These are phyloP conservation scores for Macrolepiota dolichaula DNA, from an alignment of 768 basidiomycete genomes.

Conservation along the genomic window DNA sequence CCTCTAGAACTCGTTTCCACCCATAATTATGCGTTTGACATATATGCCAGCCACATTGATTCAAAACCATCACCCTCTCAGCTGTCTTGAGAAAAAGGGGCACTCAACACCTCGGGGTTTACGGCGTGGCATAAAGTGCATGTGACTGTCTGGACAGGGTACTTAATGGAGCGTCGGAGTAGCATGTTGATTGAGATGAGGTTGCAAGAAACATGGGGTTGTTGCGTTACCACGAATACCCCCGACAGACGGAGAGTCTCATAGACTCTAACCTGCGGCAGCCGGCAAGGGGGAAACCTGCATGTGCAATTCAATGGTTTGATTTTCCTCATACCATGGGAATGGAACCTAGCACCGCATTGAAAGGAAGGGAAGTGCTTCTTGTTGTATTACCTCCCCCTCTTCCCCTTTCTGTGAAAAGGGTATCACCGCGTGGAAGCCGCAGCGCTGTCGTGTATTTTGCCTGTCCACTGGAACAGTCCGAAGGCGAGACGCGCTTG, in stretches of 20 bases:
- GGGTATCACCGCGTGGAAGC: constrained; percentile 5
- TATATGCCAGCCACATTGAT: neutral
- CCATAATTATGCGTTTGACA: neutral
- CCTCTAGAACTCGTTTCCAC: neutral
- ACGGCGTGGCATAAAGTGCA: neutral
- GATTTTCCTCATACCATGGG: constrained; percentile 1
- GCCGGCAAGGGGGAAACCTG: neutral
- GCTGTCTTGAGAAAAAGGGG: neutral
- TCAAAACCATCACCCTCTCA: neutral
- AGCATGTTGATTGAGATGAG: neutral
- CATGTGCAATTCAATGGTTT: neutral
- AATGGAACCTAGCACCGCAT: neutral
- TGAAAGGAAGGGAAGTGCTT: neutral
- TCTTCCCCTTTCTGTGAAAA: neutral
- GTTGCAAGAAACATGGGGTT: neutral
- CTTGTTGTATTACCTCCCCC: neutral
- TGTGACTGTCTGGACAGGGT: neutral
- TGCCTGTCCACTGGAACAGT: neutral
- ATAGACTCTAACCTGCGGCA: neutral
- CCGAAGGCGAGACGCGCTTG: neutral
- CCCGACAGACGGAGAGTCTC: neutral
- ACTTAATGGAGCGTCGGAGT: neutral
- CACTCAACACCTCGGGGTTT: neutral
- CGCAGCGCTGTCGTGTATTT: constrained; percentile 5
- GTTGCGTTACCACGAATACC: neutral